Evolutionary conservation across 2,329 filamentous ascomycete genomes (phyloP).

Genomic region (Fusarium hainanense): DNA sequence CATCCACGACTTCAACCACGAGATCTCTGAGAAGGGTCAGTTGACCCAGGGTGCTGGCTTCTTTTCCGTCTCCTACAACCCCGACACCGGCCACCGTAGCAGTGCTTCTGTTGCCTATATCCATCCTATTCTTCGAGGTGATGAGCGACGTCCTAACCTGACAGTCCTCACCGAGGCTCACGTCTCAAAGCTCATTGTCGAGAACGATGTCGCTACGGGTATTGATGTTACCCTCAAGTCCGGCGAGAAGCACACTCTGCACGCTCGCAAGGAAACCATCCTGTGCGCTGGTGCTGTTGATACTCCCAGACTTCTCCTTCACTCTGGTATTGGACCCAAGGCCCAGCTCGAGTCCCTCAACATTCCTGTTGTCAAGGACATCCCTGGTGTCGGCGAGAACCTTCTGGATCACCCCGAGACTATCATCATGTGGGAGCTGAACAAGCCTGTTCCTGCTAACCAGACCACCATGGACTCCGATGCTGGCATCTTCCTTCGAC

Average conservation of each 20-base stretch:
- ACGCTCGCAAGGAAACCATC: slow-evolving; percentile 79
- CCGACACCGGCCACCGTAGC: slow-evolving; percentile 84
- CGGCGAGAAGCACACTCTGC: slow-evolving; percentile 65
- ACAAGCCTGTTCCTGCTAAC: slow-evolving; percentile 77
- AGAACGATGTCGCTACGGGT: slow-evolving; percentile 76
- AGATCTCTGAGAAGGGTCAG: slow-evolving; percentile 79
- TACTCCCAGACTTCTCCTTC: slow-evolving; percentile 75
- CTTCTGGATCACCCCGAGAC: slow-evolving; percentile 70
- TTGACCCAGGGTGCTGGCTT: slow-evolving; percentile 85
- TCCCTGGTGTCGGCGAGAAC: slow-evolving; percentile 71
- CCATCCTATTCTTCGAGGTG: slow-evolving; percentile 86
- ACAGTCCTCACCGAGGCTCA: slow-evolving; percentile 89
- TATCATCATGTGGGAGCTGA: slow-evolving; percentile 79
- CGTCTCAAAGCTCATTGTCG: slow-evolving; percentile 83
- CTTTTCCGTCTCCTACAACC: slow-evolving; percentile 92
- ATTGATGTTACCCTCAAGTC: slow-evolving; percentile 72
- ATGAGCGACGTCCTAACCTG: slow-evolving; percentile 85
- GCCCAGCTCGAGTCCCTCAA: slow-evolving; percentile 64
- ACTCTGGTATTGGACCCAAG: slow-evolving; percentile 67
- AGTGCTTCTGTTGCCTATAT: slow-evolving; percentile 93
- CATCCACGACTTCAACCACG: slow-evolving; percentile 85
- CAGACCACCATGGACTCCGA: slow-evolving; percentile 94
- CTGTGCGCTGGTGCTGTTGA: slow-evolving; percentile 84
- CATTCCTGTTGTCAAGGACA: slow-evolving; percentile 66
- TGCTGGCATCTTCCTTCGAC: slow-evolving; percentile 87